Percentiles rank a stretch among this genome's conserved stretches.
phyloP scores from a whole-genome alignment of 2,329 filamentous ascomycete genomes.

The Fusarium graminum region DNA sequence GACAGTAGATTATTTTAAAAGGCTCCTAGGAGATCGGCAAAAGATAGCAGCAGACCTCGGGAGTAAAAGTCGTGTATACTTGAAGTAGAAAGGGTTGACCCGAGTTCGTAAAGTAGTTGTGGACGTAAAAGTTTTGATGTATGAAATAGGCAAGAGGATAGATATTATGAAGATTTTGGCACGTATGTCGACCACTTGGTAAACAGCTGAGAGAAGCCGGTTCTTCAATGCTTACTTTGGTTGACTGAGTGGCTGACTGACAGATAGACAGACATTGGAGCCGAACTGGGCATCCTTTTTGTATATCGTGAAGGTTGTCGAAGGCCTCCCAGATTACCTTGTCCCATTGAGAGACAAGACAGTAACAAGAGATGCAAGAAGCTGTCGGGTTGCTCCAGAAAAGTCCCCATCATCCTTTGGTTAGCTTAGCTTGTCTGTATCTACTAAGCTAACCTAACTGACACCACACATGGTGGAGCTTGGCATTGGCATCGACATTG shows the following conservation, averaged over 20 bases:
- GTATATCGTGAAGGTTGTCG: slow-evolving; percentile 48
- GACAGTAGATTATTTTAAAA: slow-evolving; percentile 15
- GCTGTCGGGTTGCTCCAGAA: slow-evolving; percentile 35
- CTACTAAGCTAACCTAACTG: slow-evolving; percentile 15
- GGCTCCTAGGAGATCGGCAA: slow-evolving; percentile 1
- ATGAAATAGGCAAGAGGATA: slow-evolving; percentile 32
- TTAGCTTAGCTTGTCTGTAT: slow-evolving; percentile 1
- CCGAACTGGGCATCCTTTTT: slow-evolving; percentile 48
- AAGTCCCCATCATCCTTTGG: slow-evolving; percentile 40
- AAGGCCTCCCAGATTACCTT: slow-evolving; percentile 45
- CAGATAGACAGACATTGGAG: slow-evolving; percentile 20
- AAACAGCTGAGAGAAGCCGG: slow-evolving; percentile 47
- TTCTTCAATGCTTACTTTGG: slow-evolving; percentile 46
- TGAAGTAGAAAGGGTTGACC: slow-evolving; percentile 14
- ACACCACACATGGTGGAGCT: slow-evolving; percentile 19
- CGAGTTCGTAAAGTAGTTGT: slow-evolving; percentile 17
- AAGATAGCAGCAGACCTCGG: slow-evolving; percentile 3
- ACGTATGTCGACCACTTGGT: slow-evolving; percentile 43
- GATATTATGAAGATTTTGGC: slow-evolving; percentile 39
- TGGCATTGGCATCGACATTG: slow-evolving; percentile 13
- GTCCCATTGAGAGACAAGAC: slow-evolving; percentile 34
- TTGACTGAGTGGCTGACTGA: slow-evolving; percentile 24
- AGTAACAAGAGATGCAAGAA: slow-evolving; percentile 24
- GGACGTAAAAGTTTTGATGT: slow-evolving; percentile 16
- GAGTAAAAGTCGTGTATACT: slow-evolving; percentile 18